Evolutionary conservation across 768 basidiomycete genomes (phyloP).

Genomic region (Stropharia rugosoannulata): DNA sequence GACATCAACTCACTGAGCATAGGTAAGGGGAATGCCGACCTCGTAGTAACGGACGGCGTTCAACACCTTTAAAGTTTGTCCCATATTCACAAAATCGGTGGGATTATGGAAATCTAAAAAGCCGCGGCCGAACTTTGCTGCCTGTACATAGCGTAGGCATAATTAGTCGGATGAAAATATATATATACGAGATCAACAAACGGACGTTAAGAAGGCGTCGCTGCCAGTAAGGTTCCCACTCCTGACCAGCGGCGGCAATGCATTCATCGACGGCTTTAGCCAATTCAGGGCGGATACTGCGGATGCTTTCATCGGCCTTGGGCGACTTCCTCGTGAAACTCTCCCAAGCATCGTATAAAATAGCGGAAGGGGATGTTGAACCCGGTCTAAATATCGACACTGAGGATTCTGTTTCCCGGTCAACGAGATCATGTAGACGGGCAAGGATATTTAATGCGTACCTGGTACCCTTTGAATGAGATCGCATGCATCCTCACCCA

Average conservation of each 20-base stretch:
- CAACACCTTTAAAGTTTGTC: conserved; percentile 87
- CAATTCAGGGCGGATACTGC: conserved; percentile 84
- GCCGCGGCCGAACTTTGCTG: conserved; percentile 94
- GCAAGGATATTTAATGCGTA: conserved; percentile 26
- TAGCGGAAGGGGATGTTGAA: conserved; percentile 88
- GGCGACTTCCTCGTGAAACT: conserved; percentile 82
- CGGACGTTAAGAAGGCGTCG: conserved; percentile 78
- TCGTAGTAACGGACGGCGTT: conserved; percentile 92
- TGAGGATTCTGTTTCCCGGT: conserved; percentile 56
- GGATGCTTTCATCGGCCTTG: conserved; percentile 91
- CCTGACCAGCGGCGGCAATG: conserved; percentile 89
- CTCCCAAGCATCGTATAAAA: conserved; percentile 90
- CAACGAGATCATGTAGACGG: neutral
- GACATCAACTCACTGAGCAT: conserved; percentile 66
- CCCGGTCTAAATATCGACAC: conserved; percentile 89
- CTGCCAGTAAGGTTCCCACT: conserved; percentile 92
- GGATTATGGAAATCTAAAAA: conserved; percentile 94
- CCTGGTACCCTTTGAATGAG: conserved; percentile 93
- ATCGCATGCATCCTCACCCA: conserved; percentile 79
- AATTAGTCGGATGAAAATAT: neutral
- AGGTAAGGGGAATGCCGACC: conserved; percentile 91
- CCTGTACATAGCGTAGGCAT: conserved; percentile 41
- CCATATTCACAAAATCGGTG: conserved; percentile 89
- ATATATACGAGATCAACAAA: conserved; percentile 1
- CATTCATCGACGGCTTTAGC: conserved; percentile 87